A percentile compares a stretch with the other conserved stretches of the same genome.
phyloP scores from a whole-genome alignment of 495 filamentous ascomycete genomes.

The Achaetomiella virescens region DNA sequence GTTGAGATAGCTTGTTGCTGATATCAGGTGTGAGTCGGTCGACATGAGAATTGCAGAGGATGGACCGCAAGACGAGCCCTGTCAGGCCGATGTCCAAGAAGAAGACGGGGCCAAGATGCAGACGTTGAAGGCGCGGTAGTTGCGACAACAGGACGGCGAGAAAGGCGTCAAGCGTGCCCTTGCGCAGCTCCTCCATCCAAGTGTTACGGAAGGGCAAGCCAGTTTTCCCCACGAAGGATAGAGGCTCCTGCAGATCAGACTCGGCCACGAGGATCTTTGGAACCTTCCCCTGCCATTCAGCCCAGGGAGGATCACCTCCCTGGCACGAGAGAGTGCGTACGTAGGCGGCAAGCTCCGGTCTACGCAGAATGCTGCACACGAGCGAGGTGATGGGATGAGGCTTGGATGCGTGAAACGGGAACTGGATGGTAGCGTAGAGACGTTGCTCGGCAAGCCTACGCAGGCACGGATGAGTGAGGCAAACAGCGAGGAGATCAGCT shows the following conservation, averaged over 20 bases:
- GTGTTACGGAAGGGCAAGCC: background rate
- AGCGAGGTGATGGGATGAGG: background rate
- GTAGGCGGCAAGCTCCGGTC: background rate
- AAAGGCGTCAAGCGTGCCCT: background rate
- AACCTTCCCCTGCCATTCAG: background rate
- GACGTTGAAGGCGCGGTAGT: background rate
- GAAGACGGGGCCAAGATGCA: background rate
- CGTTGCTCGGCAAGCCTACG: background rate
- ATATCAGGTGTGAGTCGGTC: too few relatives aligned
- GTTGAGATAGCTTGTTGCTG: background rate
- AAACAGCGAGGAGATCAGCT: background rate
- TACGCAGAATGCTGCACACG: background rate
- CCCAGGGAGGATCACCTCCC: background rate
- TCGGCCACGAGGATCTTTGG: background rate
- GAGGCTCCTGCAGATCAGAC: background rate
- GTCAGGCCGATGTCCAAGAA: background rate
- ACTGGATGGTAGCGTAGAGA: background rate
- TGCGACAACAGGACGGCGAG: background rate
- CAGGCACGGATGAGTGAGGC: background rate
- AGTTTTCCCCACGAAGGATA: background rate
- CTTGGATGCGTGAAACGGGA: background rate
- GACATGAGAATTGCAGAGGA: background rate
- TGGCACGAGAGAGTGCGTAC: background rate
- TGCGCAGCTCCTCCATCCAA: background rate
- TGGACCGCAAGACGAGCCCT: background rate